These are phyloP conservation scores for Berberis vulgaris DNA, from an alignment of 164 flowering plant species.

Conservation along the genomic window DNA sequence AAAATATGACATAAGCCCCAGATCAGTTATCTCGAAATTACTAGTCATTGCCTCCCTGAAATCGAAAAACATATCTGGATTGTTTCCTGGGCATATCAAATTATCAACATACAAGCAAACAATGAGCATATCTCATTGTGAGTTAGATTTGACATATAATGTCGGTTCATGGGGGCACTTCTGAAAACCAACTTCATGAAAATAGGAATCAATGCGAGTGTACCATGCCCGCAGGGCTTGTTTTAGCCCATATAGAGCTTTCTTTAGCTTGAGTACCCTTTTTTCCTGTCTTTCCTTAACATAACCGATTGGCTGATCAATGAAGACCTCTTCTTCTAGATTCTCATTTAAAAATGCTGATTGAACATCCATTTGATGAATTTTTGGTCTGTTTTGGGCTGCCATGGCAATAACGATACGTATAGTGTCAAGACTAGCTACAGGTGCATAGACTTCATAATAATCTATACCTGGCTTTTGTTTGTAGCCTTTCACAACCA, in stretches of 20 bases:
- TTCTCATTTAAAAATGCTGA: background rate
- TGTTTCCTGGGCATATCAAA: background rate
- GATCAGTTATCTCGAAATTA: background rate
- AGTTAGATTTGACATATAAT: background rate
- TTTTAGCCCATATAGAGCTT: constrained; percentile 1
- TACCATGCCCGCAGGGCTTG: constrained; percentile 1
- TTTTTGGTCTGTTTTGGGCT: background rate
- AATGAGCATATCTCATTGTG: background rate
- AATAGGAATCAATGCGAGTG: background rate
- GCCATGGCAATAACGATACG: background rate
- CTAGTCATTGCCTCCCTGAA: background rate
- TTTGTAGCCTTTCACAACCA: constrained; percentile 5
- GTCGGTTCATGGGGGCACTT: background rate
- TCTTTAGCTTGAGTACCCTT: background rate
- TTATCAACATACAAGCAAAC: background rate
- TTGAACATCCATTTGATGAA: background rate
- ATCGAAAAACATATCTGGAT: background rate
- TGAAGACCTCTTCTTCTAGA: background rate
- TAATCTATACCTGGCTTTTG: background rate
- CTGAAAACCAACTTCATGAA: background rate
- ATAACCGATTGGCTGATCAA: background rate
- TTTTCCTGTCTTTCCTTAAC: background rate
- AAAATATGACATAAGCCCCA: background rate
- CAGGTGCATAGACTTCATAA: background rate
- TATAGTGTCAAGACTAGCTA: background rate